Base-by-base conservation (phyloP, 2,329 filamentous ascomycete species). In the Phoma sp. region DNA sequence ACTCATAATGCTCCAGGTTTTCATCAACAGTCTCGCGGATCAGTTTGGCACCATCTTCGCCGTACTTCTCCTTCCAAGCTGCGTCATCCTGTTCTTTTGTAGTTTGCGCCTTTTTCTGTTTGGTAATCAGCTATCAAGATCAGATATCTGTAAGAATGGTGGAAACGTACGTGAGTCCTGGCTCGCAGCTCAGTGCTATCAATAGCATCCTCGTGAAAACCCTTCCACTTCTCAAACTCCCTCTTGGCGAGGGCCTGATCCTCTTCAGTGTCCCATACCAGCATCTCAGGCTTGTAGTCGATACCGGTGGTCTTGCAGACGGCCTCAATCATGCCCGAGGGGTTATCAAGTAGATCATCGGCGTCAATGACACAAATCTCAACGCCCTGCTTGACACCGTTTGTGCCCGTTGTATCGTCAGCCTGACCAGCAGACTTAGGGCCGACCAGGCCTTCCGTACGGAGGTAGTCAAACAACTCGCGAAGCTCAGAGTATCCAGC, bases 161-260 rank as follows among this genome's bases (percentile, higher is more conserved):
- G 21, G n/a, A 20, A 28, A 77, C 80, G 69, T 75, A 86, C 83
- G 61, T 87, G 82, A 38, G 81, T 80, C 69, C 91, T 82, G 2
- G 90, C 85, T 72, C 88, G 88, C 67, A 99, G 79, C 57, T 87
- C 87, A 30, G 83, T 88, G 71, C 91, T 96, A 63, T 90, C 82
- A 65, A 98, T 91, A 12, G 92, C 95, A 80, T 98, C 95, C 64
- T 98, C 90, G 74, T 98, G 95, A 79, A 96, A 98, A 10, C 95
- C 95, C 64, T 87, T 90, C 95, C 95, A 98, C 80, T 99, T 98
- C 78, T 93, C 92, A 77, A 98, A 98, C 15, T 87, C 87, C 59
- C 86, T 82, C 62, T 83, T 81, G 3, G 93, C 93, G 57, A 84
- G 80, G 45, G 77, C 65, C 64, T 92, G 87, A 65, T 89, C 87